phyloP scores from a whole-genome alignment of 2,329 filamentous ascomycete species.

The Septoria petroselini region DNA sequence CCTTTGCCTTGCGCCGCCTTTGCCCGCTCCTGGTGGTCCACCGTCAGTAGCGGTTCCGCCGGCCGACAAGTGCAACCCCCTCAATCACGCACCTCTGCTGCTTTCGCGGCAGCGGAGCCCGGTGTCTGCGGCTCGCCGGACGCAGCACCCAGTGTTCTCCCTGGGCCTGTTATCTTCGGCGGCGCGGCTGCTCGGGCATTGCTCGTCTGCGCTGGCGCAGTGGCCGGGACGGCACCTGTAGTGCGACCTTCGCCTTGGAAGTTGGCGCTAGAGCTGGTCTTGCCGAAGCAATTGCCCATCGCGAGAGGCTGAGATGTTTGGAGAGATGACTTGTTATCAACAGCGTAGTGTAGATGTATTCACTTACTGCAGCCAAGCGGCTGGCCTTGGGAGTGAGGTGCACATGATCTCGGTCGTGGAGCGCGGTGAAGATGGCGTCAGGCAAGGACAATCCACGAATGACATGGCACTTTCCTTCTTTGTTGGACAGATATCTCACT shows the following conservation, averaged over 20 bases:
- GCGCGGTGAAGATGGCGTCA: neutral
- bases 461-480: too few relatives aligned
- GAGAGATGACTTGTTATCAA: neutral
- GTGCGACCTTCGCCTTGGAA: conserved; percentile 72
- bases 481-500: too few relatives aligned
- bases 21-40: conserved; percentile 59
- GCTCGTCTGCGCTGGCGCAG: conserved; percentile 44
- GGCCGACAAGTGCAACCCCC: too few relatives aligned
- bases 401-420: neutral
- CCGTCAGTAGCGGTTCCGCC: neutral
- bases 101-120: conserved; percentile 69
- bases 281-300: conserved; percentile 89
- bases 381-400: conserved; percentile 1
- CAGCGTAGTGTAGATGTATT: neutral
- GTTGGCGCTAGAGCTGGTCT: conserved; percentile 57
- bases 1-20: conserved; percentile 60
- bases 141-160: conserved; percentile 61
- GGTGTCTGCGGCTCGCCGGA: conserved; percentile 51
- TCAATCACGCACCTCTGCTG: conserved; percentile 84
- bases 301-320: too few relatives aligned
- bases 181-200: conserved; percentile 41
- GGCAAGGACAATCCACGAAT: neutral
- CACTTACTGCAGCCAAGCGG: neutral
- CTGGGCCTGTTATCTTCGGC: conserved; percentile 50
- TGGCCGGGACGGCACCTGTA: conserved; percentile 57